Conservation (phyloP, 1,139 yeast species). For the Magnusiomyces suaveolens region DNA sequence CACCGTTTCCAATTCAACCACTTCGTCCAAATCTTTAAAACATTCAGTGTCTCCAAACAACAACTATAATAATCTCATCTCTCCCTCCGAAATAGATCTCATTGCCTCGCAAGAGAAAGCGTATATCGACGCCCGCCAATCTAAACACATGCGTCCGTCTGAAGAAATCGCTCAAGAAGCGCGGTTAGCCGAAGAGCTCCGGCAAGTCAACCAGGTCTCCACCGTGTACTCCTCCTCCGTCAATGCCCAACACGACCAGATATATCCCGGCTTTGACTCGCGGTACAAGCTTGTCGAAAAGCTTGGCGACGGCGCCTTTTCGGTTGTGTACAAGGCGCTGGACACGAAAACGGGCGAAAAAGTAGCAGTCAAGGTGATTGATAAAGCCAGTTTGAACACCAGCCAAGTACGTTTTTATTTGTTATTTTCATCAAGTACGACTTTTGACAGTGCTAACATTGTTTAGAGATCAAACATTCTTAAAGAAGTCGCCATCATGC, state of each 20-base stretch:
- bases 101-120: neutral
- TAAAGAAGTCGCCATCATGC: constrained; percentile 82
- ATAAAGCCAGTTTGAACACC: constrained; percentile 51
- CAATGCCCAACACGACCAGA: neutral
- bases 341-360: constrained; percentile 39
- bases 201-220: neutral
- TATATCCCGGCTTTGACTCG: constrained; percentile 5
- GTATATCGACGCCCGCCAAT: neutral
- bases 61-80: neutral
- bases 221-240: neutral
- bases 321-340: constrained; percentile 69
- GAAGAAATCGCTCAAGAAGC: neutral
- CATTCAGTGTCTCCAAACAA: neutral
- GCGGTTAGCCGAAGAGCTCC: neutral
- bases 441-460: constrained; percentile 1
- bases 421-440: neutral
- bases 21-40: too few species aligned
- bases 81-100: neutral
- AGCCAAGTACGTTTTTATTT: constrained; percentile 29
- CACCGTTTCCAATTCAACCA: too few species aligned
- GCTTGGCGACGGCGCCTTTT: constrained; percentile 71
- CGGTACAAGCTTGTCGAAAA: constrained; percentile 39
- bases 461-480: constrained; percentile 48
- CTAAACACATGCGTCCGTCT: neutral
- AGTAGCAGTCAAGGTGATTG: constrained; percentile 81